A percentile compares a stretch with the other conserved stretches of the same genome.
Conservation (phyloP, 2,329 filamentous ascomycete species). For the Curvularia verruculosa region DNA sequence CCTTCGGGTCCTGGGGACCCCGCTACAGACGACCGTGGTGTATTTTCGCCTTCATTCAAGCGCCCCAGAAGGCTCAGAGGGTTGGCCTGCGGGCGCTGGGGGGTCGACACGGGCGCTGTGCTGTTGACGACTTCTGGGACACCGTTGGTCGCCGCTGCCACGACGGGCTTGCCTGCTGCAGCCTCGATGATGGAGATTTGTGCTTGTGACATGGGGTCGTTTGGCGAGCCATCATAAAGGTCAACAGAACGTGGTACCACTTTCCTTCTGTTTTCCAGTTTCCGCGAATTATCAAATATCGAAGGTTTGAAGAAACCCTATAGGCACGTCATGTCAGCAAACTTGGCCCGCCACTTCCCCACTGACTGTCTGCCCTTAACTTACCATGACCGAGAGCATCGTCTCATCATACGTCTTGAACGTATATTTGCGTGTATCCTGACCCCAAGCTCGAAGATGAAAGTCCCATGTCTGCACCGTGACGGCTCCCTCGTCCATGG, state of each 20-base stretch:
- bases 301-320: constrained; percentile 85
- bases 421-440: constrained; percentile 88
- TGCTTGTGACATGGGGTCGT: constrained; percentile 85
- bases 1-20: constrained; percentile 87
- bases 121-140: constrained; percentile 42
- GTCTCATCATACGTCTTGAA: constrained; percentile 99
- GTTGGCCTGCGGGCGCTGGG: constrained; percentile 56
- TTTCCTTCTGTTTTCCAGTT: constrained; percentile 78
- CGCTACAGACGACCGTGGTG: constrained; percentile 83
- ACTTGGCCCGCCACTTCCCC: neutral
- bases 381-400: constrained; percentile 82
- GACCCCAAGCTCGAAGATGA: constrained; percentile 83
- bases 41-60: constrained; percentile 71
- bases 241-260: constrained; percentile 89
- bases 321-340: constrained; percentile 26
- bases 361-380: constrained; percentile 18
- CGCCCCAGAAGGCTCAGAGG: constrained; percentile 73
- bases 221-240: constrained; percentile 88
- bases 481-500: constrained; percentile 87
- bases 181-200: constrained; percentile 71
- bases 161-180: constrained; percentile 50
- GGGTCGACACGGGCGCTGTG: constrained; percentile 58
- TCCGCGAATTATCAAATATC: constrained; percentile 82
- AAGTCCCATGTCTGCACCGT: constrained; percentile 89
- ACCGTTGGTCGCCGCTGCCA: constrained; percentile 35